Evolutionary conservation across 2,329 filamentous ascomycete genomes (phyloP), one percentile per base, ranked within the genome.

Genomic region (Capronia americana): DNA sequence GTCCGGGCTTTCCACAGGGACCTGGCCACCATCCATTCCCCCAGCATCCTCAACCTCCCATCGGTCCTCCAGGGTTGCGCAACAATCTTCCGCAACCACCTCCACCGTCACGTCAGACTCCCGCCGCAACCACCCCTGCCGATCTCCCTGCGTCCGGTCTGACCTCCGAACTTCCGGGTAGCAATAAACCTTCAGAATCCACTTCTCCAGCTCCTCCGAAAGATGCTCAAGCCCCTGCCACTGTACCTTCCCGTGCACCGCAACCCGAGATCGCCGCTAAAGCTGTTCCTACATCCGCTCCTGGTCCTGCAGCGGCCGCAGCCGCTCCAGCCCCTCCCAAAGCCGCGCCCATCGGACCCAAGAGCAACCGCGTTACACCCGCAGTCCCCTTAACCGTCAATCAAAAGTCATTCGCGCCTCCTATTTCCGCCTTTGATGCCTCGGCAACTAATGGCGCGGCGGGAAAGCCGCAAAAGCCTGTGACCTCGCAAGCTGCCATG

Each of bases 1-100:
- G 89, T 6, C 91, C 92, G 78, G 89, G 88, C 28, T 95, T 92
- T 72, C 90, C 88, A 38, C 88, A 86, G 69, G 83, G 79, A 32
- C 89, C 87, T 14, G 91, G 90, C 74, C 89, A 88, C 66, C 87
- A 86, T 24, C 68, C 64, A 4, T 72, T 71, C 59, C 48, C 58
- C 24, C 71, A 71, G 41, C 86, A 86, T 30, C 84, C 75, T 78
- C 77, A 75, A 63, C 81, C 85, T 75, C 85, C 85, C 24, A 84
- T 85, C 67, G 87, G 85, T 38, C 85, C 85, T 68, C 84, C 86
- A 50, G 83, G 83, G 44, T 77, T 78, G 57, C 75, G 79, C 48
- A 79, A 77, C 68, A 75, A 73, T 41, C 73, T 58, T 58, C 69
- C 67, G 23, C 73, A 69, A 62, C 77, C 76, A 70, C 76, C 75